Evolutionary conservation across 257 asterid species (phyloP).

Genomic region (Marsdenia floribunda): DNA sequence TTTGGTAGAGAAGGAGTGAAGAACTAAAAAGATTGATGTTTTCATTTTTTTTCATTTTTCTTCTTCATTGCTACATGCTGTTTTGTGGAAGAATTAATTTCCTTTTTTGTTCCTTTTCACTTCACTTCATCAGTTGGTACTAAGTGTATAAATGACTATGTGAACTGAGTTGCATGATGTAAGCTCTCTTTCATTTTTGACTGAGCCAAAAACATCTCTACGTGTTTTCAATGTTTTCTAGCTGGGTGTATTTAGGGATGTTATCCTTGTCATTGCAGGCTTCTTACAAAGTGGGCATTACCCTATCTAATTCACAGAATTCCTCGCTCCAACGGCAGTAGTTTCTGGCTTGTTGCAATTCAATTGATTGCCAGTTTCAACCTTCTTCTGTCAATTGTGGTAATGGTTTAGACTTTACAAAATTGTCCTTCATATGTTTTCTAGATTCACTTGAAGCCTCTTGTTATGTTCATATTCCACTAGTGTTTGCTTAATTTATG

Average conservation of each 20-base stretch:
- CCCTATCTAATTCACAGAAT: constrained; percentile 63
- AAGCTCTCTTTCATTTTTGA: not conserved
- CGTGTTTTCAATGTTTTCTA: not conserved
- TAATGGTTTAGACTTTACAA: constrained; percentile 16
- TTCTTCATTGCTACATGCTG: not conserved
- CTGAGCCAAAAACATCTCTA: not conserved
- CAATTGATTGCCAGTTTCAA: constrained; percentile 85
- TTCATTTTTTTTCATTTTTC: not conserved
- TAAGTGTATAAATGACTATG: not conserved
- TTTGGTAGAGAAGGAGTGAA: not conserved
- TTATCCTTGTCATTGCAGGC: constrained; percentile 38
- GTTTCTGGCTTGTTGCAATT: constrained; percentile 69
- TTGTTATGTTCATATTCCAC: not conserved
- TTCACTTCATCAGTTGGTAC: not conserved
- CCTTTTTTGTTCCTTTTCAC: too few species aligned
- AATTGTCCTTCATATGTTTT: not conserved
- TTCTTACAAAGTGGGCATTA: constrained; percentile 42
- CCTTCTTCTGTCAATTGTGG: constrained; percentile 69
- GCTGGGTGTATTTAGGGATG: not conserved
- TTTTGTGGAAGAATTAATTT: not conserved
- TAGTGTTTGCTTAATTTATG: not conserved
- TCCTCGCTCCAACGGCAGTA: constrained; percentile 68
- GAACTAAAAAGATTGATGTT: not conserved
- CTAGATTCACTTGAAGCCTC: constrained; percentile 1
- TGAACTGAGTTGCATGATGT: constrained; percentile 1